A percentile compares a stretch with the other conserved stretches of the same genome.
Conservation (phyloP, 2,329 filamentous ascomycete genomes). For the Rutstroemia sp. region DNA sequence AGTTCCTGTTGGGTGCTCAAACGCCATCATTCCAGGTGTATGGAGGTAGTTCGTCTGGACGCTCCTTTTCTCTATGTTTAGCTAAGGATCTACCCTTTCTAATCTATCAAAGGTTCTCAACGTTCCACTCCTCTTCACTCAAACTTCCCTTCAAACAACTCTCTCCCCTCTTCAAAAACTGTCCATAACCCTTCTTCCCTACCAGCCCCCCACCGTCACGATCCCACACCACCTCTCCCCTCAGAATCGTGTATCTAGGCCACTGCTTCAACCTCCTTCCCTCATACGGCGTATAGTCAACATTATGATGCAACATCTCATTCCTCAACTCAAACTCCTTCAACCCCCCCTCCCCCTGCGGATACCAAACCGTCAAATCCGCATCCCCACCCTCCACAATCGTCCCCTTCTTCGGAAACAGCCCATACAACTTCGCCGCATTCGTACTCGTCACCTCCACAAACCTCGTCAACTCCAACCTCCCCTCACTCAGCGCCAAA, state of each 20-base stretch:
- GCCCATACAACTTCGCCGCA: constrained; percentile 49
- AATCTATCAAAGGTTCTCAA: constrained; percentile 18
- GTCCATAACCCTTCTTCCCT: constrained; percentile 40
- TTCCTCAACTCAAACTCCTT: constrained; percentile 41
- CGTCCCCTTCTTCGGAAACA: constrained; percentile 44
- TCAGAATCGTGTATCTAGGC: constrained; percentile 53
- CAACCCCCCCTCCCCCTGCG: constrained; percentile 31
- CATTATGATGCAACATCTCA: constrained; percentile 50
- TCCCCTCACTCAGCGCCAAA: constrained; percentile 34
- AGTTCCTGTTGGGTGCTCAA: too few species aligned
- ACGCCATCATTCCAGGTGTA: too few species aligned
- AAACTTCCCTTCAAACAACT: constrained; percentile 31
- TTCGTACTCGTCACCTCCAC: constrained; percentile 49
- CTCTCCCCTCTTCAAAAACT: constrained; percentile 39
- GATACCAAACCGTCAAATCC: constrained; percentile 52
- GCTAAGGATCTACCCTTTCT: too few species aligned
- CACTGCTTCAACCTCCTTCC: constrained; percentile 49
- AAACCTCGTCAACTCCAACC: constrained; percentile 41
- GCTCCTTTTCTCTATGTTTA: too few species aligned
- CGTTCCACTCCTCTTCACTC: constrained; percentile 27
- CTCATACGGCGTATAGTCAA: constrained; percentile 58
- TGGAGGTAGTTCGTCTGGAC: too few species aligned
- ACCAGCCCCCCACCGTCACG: constrained; percentile 43
- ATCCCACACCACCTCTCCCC: constrained; percentile 53
- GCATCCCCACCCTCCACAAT: constrained; percentile 45